A percentile compares a stretch with the other conserved stretches of the same genome.
phyloP scores from a whole-genome alignment of 345 rosid species.

The Kernera saxatilis region DNA sequence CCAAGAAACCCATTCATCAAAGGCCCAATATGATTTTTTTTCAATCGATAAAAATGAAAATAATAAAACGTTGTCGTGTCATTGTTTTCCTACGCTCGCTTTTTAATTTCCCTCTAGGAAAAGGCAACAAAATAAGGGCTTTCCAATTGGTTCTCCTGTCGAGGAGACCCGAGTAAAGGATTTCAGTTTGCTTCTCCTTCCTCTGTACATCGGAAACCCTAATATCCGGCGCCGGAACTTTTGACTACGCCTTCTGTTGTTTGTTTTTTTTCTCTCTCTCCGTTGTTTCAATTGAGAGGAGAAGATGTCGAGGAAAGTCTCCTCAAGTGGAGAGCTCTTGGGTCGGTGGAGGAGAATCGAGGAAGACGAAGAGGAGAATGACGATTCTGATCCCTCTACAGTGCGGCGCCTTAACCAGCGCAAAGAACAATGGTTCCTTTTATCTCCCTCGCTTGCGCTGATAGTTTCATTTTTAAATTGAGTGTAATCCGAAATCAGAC shows the following conservation, averaged over 20 bases:
- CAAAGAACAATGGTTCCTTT: slow-evolving; percentile 74
- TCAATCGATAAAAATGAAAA: background rate
- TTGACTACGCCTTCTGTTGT: background rate
- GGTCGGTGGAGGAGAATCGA: slow-evolving; percentile 74
- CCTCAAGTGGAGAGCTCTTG: slow-evolving; percentile 47
- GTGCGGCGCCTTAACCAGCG: slow-evolving; percentile 47
- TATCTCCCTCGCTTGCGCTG: background rate
- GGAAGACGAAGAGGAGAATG: slow-evolving; percentile 61
- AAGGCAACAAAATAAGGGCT: slow-evolving; percentile 7
- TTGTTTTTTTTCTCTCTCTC: background rate
- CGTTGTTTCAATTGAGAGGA: background rate
- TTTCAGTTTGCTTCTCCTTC: slow-evolving; percentile 3
- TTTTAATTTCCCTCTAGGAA: background rate
- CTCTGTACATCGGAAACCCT: slow-evolving; percentile 9
- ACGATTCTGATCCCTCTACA: slow-evolving; percentile 40
- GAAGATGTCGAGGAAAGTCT: slow-evolving; percentile 37
- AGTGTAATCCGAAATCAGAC: background rate
- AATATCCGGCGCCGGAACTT: slow-evolving; percentile 14
- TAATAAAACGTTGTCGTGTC: background rate
- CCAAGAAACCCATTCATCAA: background rate
- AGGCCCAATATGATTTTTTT: slow-evolving; percentile 7
- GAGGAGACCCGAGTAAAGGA: background rate
- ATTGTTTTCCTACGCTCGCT: background rate
- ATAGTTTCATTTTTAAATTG: background rate
- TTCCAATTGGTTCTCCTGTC: background rate